Conservation (phyloP, 257 asterid genomes). For the Gynochthodes officinalis region DNA sequence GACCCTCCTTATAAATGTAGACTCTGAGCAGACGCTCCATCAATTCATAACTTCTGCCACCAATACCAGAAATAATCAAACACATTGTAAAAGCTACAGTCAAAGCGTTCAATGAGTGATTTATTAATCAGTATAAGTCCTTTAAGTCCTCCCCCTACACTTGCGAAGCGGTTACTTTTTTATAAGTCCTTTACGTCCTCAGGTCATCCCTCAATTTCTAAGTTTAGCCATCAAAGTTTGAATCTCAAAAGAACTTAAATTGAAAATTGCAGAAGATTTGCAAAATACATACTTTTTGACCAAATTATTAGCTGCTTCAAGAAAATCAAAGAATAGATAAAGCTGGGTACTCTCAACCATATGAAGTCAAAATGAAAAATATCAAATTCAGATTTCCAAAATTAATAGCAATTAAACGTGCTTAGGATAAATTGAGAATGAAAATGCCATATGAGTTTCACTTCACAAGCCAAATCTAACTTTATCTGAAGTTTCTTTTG, state of each 20-base stretch:
- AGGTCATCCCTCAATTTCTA: background rate
- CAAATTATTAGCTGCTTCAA: background rate
- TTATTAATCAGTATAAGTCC: background rate
- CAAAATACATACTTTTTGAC: background rate
- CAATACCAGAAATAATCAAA: background rate
- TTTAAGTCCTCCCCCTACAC: constrained; percentile 4
- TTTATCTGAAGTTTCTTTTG: background rate
- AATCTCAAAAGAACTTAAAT: background rate
- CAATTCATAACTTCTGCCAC: constrained; percentile 57
- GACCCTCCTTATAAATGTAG: constrained; percentile 59
- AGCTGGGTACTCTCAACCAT: background rate
- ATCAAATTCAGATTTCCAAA: background rate
- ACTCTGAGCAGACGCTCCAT: constrained; percentile 55
- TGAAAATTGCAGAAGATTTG: background rate
- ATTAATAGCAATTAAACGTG: background rate
- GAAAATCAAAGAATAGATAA: background rate
- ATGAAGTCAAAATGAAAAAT: background rate
- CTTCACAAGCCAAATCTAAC: background rate
- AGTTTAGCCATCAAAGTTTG: background rate
- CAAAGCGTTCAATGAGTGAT: background rate
- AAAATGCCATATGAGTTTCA: too few species aligned
- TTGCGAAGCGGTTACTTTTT: too few species aligned
- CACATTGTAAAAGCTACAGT: background rate
- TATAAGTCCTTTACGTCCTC: constrained; percentile 1
- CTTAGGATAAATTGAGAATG: background rate